A percentile compares a stretch with the other conserved stretches of the same genome.
Evolutionary conservation across 2,329 filamentous ascomycete genomes (phyloP).

Genomic region (Drechslerella dactyloides): DNA sequence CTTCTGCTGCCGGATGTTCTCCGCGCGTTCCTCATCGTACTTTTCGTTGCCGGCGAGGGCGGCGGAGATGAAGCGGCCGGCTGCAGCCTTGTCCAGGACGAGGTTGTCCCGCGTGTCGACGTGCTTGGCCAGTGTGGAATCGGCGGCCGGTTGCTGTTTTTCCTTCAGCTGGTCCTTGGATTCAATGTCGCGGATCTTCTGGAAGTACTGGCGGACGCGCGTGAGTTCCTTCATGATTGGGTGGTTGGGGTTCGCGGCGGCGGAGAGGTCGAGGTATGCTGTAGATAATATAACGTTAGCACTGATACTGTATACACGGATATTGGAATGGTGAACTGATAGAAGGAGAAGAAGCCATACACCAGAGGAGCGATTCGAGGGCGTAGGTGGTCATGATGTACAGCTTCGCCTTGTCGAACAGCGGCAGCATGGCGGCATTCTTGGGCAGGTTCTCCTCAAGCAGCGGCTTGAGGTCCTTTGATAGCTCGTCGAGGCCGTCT

Average conservation of each 20-base stretch:
- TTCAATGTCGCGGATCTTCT: slow-evolving; percentile 74
- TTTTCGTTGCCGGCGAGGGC: slow-evolving; percentile 69
- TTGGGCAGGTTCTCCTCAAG: slow-evolving; percentile 70
- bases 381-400: slow-evolving; percentile 87
- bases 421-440: slow-evolving; percentile 76
- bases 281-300: slow-evolving; percentile 18
- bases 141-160: slow-evolving; percentile 68
- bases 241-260: slow-evolving; percentile 80
- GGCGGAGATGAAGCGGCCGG: slow-evolving; percentile 70
- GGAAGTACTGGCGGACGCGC: slow-evolving; percentile 87
- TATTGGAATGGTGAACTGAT: background rate
- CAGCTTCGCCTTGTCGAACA: slow-evolving; percentile 94
- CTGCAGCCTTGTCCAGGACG: slow-evolving; percentile 53
- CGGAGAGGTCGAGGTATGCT: slow-evolving; percentile 80
- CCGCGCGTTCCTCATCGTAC: slow-evolving; percentile 62
- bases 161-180: slow-evolving; percentile 33
- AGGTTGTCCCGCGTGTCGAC: slow-evolving; percentile 38
- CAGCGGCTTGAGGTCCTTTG: slow-evolving; percentile 76
- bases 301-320: background rate
- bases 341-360: slow-evolving; percentile 55
- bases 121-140: slow-evolving; percentile 56
- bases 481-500: slow-evolving; percentile 77
- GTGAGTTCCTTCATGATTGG: slow-evolving; percentile 83
- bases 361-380: slow-evolving; percentile 73
- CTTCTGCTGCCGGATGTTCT: slow-evolving; percentile 63